Conservation (phyloP, 768 basidiomycete genomes). For the Hygrocybe coccinea region DNA sequence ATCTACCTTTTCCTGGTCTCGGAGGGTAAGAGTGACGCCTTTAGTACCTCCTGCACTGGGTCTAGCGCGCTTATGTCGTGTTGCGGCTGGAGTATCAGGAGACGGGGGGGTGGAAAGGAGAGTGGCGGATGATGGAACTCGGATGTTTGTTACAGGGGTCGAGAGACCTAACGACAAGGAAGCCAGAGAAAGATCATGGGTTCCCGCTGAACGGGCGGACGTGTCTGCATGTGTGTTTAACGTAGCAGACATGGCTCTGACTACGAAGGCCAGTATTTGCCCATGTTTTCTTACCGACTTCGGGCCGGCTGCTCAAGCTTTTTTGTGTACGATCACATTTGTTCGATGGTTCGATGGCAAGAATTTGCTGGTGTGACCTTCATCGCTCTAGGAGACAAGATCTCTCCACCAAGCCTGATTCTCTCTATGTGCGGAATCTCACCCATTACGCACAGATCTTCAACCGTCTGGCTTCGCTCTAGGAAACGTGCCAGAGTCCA, state of each 20-base stretch:
- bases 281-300: too few relatives aligned
- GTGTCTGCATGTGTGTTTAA: constrained; percentile 36
- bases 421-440: too few relatives aligned
- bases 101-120: constrained; percentile 50
- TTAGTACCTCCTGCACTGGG: constrained; percentile 37
- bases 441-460: too few relatives aligned
- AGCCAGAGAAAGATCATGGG: constrained; percentile 55
- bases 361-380: too few relatives aligned
- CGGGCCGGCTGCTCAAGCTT: too few relatives aligned
- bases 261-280: background rate
- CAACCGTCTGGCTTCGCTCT: too few relatives aligned
- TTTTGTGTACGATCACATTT: too few relatives aligned
- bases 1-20: constrained; percentile 93
- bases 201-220: constrained; percentile 40
- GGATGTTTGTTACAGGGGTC: constrained; percentile 43
- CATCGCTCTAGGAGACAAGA: too few relatives aligned
- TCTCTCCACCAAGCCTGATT: too few relatives aligned
- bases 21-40: constrained; percentile 64
- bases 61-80: constrained; percentile 41
- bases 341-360: too few relatives aligned
- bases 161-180: constrained; percentile 52
- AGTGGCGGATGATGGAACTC: constrained; percentile 51
- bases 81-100: constrained; percentile 45
- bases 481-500: too few relatives aligned
- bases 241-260: constrained; percentile 38